Base-by-base conservation (phyloP, 345 rosid genomes). In the Moricandia moricandioides region DNA sequence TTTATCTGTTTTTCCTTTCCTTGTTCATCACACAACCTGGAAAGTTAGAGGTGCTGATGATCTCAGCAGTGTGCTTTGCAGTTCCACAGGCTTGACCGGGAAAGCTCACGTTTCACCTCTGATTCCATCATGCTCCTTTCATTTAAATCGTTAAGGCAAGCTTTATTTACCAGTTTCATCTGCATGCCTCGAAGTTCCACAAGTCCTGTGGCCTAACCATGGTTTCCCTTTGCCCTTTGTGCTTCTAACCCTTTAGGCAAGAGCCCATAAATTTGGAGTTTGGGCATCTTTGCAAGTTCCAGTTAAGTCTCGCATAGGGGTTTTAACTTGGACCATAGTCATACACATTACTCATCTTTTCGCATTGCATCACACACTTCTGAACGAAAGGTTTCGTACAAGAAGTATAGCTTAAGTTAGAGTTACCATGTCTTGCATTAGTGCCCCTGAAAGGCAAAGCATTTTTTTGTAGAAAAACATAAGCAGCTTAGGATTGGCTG, bases 1-100 rank as follows among this genome's bases (percentile, higher is more conserved):
- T 5, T 62, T n/a, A 29, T 14, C 37, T 69, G 69, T 58, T 3
- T 12, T 37, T 17, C 43, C 0, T 37, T 24, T 21, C 24, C 1
- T 55, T 5, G 16, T 61, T 62, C 17, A 21, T 79, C 35, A 29
- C 1, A 43, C 37, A 55, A 69, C 30, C 0, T 69, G 71, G 54
- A 43, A 68, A 74, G 2, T 27, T 31, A 71, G 74, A 68, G 70
- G 60, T 85, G 78, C 89, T 91, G 82, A 91, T 72, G 82, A 80
- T 85, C 87, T 82, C 91, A 89, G 87, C 98, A 93, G 98, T 91
- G 84, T 89, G 94, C 80, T 94, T 89, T 86, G 98, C 97, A 85
- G 91, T 89, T 83, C 96, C 93, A 73, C 98, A 91, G 97, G 98
- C 93, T 85, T 93, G 86, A 86, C 84, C 73, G 71, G 73, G 82